Evolutionary conservation across 73 alveolate genomes (phyloP).

Genomic region (Blepharisma stoltei): DNA sequence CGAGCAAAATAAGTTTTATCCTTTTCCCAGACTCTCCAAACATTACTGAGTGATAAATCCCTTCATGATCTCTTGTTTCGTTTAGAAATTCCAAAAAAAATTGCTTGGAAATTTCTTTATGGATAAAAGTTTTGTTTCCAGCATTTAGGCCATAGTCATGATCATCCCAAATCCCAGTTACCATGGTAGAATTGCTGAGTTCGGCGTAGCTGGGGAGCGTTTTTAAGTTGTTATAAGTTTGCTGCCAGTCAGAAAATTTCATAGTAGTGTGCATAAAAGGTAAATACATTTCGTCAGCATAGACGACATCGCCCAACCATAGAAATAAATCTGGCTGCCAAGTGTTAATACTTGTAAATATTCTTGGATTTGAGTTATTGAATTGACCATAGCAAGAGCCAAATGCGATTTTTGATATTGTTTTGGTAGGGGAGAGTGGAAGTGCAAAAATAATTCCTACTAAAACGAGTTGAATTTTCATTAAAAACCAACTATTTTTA

Average conservation of each 20-base stretch:
- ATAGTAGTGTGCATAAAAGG: neutral
- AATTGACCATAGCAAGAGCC: conserved; percentile 50
- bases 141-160: conserved; percentile 70
- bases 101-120: conserved; percentile 46
- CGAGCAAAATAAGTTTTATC: conserved; percentile 59
- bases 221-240: neutral
- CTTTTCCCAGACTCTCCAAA: conserved; percentile 33
- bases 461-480: no score
- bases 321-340: conserved; percentile 42
- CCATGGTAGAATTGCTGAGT: conserved; percentile 28
- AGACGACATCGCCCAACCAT: conserved; percentile 67
- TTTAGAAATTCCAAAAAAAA: conserved; percentile 57
- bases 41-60: conserved; percentile 54
- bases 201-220: conserved; percentile 27
- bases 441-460: no score
- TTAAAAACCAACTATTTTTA: no score
- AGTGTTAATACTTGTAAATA: conserved; percentile 19
- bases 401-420: conserved; percentile 37
- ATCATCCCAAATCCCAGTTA: conserved; percentile 78
- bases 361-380: conserved; percentile 20
- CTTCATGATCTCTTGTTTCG: conserved; percentile 58
- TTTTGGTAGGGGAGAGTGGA: neutral
- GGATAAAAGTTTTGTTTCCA: conserved; percentile 48
- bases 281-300: conserved; percentile 36
- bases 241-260: neutral